A percentile compares a stretch with the other conserved stretches of the same genome.
Conservation (phyloP, 495 filamentous ascomycete species). For the Daldinia decipiens region DNA sequence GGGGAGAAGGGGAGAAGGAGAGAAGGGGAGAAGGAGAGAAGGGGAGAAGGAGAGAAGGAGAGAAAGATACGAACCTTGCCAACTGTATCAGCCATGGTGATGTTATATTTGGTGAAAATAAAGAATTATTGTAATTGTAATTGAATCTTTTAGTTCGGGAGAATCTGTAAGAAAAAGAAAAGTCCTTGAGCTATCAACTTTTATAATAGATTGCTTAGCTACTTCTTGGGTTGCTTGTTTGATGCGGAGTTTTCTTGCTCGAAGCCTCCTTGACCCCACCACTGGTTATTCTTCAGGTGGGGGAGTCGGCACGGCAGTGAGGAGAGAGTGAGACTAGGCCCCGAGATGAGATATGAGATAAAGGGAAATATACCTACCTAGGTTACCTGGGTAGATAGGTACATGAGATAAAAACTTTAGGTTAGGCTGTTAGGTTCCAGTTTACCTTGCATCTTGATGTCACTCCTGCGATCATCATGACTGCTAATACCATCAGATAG, state of each 20-base stretch:
- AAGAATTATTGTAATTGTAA: constrained; percentile 1
- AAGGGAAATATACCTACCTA: too few species aligned
- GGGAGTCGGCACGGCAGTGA: constrained; percentile 46
- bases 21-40: neutral
- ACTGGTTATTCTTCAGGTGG: constrained; percentile 44
- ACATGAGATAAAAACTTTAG: neutral
- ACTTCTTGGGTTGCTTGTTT: constrained; percentile 32
- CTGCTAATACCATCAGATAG: too few species aligned
- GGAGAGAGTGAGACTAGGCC: constrained; percentile 15
- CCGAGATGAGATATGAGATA: neutral
- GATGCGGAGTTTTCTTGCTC: constrained; percentile 40
- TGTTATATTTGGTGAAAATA: constrained; percentile 9
- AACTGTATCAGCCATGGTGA: constrained; percentile 58
- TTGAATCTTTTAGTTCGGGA: constrained; percentile 14
- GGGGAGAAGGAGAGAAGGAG: neutral
- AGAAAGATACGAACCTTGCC: constrained; percentile 55
- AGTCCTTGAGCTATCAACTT: constrained; percentile 33
- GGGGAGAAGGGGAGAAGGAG: neutral
- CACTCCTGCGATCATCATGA: constrained; percentile 31
- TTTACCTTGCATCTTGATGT: constrained; percentile 34
- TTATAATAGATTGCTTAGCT: constrained; percentile 33
- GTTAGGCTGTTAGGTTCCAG: too few species aligned
- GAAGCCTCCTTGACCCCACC: constrained; percentile 42
- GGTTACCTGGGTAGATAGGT: too few species aligned
- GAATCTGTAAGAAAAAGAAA: constrained; percentile 13